Conservation (phyloP, 108 stramenopile genomes). For the Fistulifera solaris region DNA sequence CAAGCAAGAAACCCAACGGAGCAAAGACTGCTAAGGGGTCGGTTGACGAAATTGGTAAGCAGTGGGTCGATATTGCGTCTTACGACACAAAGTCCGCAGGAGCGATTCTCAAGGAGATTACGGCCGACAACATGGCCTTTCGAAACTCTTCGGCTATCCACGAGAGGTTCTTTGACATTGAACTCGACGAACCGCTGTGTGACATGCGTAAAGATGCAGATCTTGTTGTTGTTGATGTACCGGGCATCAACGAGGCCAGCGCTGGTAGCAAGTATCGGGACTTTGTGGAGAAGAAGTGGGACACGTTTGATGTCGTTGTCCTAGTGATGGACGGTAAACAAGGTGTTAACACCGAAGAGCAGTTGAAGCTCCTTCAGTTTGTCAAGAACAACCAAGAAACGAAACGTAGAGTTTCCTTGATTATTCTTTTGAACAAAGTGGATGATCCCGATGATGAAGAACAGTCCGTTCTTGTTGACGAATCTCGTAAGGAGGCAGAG, state of each 20-base stretch:
- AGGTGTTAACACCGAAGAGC: conserved; percentile 34
- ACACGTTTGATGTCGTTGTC: conserved; percentile 20
- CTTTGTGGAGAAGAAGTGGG: conserved; percentile 19
- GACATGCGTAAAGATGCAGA: conserved; percentile 12
- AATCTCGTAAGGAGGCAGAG: conserved; percentile 11
- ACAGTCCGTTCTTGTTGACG: conserved; percentile 9
- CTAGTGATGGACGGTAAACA: conserved; percentile 23
- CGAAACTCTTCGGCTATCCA: conserved; percentile 11
- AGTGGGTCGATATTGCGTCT: not conserved
- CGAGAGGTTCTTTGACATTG: conserved; percentile 19
- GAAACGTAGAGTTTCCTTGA: conserved; percentile 18
- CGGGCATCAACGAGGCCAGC: conserved; percentile 19
- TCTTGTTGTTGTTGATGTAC: conserved; percentile 24
- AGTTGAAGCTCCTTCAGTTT: conserved; percentile 19
- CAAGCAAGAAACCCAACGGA: not conserved
- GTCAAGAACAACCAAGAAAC: conserved; percentile 9
- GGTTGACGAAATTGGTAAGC: too few relatives aligned
- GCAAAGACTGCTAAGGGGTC: not conserved
- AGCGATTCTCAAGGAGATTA: conserved; percentile 8
- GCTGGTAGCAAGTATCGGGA: conserved; percentile 11
- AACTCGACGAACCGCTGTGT: conserved; percentile 10
- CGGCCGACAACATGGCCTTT: conserved; percentile 11
- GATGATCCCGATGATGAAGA: conserved; percentile 28
- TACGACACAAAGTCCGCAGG: not conserved
- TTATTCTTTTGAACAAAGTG: conserved; percentile 27